Evolutionary conservation across 2,329 filamentous ascomycete genomes (phyloP), one percentile per base, ranked within the genome.

Genomic region (Sporothrix luriei): DNA sequence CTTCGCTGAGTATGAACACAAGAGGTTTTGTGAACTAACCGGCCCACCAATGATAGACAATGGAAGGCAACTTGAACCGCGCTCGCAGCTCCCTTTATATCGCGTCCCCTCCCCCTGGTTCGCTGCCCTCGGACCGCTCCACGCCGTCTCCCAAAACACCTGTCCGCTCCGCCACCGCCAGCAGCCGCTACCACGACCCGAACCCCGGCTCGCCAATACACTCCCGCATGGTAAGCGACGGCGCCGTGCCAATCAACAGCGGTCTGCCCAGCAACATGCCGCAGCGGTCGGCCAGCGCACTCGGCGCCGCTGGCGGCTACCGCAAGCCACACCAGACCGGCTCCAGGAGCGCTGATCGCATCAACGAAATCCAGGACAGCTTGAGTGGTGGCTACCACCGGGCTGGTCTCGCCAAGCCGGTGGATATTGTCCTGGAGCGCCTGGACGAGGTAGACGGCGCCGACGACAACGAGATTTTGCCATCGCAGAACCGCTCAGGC

Each of bases 41-140:
- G 4, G 26, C 14, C 33, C 33, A 33, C 33, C 33, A 14, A 16
- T 43, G 26, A 61, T 43, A 96, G 93, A 91, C 92, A 43, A 97
- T 97, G 93, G 94, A 97, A 80, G 93, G 91, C 49, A 97, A 97
- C 75, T 83, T 97, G 24, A 90, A 86, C 70, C 90, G 92, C 71
- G 94, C 89, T 52, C 90, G 91, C 7, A 92, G 87, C 76, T 92
- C 86, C 2, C 78, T 83, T 9, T 89, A 92, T 69, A 81, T 87
- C 24, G 84, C 82, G 29, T 81, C 84, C 16, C 89, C 90, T 19
- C 88, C 89, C 73, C 90, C 88, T 72, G 92, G 90, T 51, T 82
- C 84, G 0, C 88, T 92, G 62, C 74, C 75, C 3, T 87, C 84
- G 2, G 82, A 83, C 70, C 80, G 80, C 11, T 87, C 85, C 21